Evolutionary conservation across 371 early-diverging fungal genomes (phyloP), one percentile per base, ranked within the genome.

Genomic region (Circinella umbellata): DNA sequence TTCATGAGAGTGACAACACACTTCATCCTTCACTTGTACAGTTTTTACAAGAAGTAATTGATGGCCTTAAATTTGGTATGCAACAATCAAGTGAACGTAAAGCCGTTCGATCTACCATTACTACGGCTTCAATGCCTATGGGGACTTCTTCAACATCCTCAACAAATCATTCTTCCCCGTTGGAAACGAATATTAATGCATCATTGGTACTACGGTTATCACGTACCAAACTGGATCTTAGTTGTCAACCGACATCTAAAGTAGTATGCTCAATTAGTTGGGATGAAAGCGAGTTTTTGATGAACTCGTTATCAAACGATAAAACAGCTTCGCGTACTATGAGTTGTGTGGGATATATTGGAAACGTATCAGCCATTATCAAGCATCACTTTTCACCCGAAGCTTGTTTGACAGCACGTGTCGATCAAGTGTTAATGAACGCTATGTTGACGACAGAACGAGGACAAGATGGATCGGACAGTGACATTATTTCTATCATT

Each of bases 351-450:
- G 92, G 89, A 5, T 87, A 84, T 15, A 78, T 93, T 14, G 72
- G 80, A 4, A 86, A 86, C 10, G 83, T 86, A 1, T 89, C 89
- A 4, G 90, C 87, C 3, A 75, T 87, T 36, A 83, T 94, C 34
- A 91, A 90, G 15, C 93, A 95, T 69, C 83, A 88, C 17, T 95
- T 93, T 70, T 95, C 95, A 9, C 93, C 93, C 13, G 94, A 94
- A 69, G 89, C 93, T 59, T 94, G 94, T 64, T 73, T 94, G 54
- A 79, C 79, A 42, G 85, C 86, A 9, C 87, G 84, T 54, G 79
- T 93, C 15, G 87, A 91, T 20, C 82, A 85, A 10, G 75, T 89
- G 61, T 67, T 82, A 47, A 87, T 90, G 63, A 91, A 88, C 66
- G 86, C 82, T 1, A 86, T 86, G 69, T 77, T 90, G 13, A 86